Evolutionary conservation across 306 rosid species (phyloP).

Genomic region (Lagenaria siceraria): DNA sequence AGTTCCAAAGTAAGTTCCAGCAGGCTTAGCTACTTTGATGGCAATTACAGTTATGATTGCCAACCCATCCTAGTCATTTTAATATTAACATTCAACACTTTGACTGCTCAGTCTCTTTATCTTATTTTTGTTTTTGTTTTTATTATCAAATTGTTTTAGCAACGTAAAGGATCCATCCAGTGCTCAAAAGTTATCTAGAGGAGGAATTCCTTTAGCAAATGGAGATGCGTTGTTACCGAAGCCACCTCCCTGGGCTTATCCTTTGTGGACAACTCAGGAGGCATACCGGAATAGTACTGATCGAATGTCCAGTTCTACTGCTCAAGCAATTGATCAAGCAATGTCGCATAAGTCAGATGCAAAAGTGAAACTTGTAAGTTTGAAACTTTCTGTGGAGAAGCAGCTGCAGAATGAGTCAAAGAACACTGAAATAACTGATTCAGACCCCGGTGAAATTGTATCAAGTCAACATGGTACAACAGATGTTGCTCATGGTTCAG

Average conservation of each 20-base stretch:
- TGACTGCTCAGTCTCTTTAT: background rate
- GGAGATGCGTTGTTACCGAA: conserved; percentile 84
- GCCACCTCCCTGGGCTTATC: conserved; percentile 99
- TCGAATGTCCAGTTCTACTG: conserved; percentile 96
- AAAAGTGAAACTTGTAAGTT: conserved; percentile 47
- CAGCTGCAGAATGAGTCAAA: conserved; percentile 22
- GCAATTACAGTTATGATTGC: background rate
- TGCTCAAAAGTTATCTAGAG: conserved; percentile 81
- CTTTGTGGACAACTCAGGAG: conserved; percentile 91
- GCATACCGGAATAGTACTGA: conserved; percentile 93
- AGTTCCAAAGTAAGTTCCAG: conserved; percentile 53
- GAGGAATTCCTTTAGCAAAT: conserved; percentile 96
- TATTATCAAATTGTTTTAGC: conserved; percentile 36
- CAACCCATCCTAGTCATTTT: background rate
- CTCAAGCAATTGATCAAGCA: conserved; percentile 96
- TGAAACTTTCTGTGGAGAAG: conserved; percentile 50
- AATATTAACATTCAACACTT: background rate
- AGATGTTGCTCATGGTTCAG: conserved; percentile 16
- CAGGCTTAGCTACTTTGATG: background rate
- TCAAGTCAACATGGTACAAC: conserved; percentile 16
- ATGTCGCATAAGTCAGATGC: conserved; percentile 75
- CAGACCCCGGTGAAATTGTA: conserved; percentile 3
- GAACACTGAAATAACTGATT: conserved; percentile 24
- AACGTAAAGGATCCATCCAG: conserved; percentile 61
- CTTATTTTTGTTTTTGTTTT: background rate